These are phyloP conservation scores for Camillea tinctor DNA, from an alignment of 2,329 filamentous ascomycete species.

Conservation along the genomic window DNA sequence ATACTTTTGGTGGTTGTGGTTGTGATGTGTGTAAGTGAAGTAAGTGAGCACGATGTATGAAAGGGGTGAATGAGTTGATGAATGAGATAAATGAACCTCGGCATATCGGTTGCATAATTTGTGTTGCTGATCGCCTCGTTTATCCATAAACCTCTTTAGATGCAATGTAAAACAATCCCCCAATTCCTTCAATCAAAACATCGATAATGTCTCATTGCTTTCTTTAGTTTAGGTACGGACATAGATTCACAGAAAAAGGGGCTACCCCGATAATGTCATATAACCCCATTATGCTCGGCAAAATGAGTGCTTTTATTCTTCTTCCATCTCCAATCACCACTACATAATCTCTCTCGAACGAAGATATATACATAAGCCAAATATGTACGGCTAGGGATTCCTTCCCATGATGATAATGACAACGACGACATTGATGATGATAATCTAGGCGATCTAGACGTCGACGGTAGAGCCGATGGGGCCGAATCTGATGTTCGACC, in stretches of 20 bases:
- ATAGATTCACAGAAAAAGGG: too few relatives aligned
- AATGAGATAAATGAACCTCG: background rate
- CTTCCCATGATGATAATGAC: background rate
- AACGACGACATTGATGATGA: too few relatives aligned
- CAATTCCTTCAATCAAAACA: too few relatives aligned
- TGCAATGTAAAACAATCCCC: background rate
- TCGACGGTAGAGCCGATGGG: slow-evolving; percentile 46
- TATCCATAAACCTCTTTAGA: background rate
- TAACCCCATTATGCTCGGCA: background rate
- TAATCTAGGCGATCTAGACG: slow-evolving; percentile 18
- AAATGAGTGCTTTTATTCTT: background rate
- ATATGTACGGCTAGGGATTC: slow-evolving; percentile 15
- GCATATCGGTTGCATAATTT: background rate
- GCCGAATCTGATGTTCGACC: slow-evolving; percentile 51
- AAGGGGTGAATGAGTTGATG: background rate
- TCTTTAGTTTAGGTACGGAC: too few relatives aligned
- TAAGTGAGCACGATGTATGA: background rate
- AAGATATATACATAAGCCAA: slow-evolving; percentile 18
- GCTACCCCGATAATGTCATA: too few relatives aligned
- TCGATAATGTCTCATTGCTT: too few relatives aligned
- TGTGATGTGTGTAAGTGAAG: background rate
- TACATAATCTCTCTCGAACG: background rate
- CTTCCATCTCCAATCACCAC: background rate
- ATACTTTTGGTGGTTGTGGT: too few relatives aligned
- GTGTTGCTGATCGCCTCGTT: background rate